Evolutionary conservation across 495 filamentous ascomycete species (phyloP), one percentile per base, ranked within the genome.

Genomic region (Tuber magnatum): DNA sequence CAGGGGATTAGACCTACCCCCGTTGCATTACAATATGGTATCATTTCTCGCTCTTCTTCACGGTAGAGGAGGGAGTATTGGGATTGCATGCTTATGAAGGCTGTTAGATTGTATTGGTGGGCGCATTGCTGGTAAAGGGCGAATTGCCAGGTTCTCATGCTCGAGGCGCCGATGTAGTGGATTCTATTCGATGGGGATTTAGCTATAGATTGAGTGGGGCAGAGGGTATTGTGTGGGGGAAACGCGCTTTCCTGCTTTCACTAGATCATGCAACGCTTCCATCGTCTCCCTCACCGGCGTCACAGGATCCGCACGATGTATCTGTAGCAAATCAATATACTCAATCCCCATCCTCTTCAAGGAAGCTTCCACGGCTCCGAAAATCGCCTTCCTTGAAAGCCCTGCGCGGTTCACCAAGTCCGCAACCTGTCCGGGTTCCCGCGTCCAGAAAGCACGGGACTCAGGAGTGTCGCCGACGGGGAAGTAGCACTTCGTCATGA

Each of bases 11-110:
- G 80, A 89, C 92, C 0, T 2, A 94, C 90, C 6, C 92, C 92
- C 0, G 90, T 89, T 70, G 89, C 88, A 32, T 88, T 85, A 79
- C 92, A 94, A 86, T 91, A 89, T 1, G 86, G 86, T 79, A 86
- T 90, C 91, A 93, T 93, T 84, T 93, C 91, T 35, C 90, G 83
- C 85, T 93, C 92, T 77, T 93, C 91, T 83, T 93, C 91, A 16
- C 91, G 85, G 82, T 94, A 93, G 12, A 89, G 85, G 35, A 92
- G 84, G 82, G 91, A 92, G 77, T 92, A 90, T 68, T 88, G 85
- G 79, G 91, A 92, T 83, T 93, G 91, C 91, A 93, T 93, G 39
- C 86, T 87, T 76, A 92, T 83, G 77, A 93, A 93, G 82, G 89
- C 88, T 6, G 90, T 92, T 90, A 89, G 93, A 39, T 90, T 89